These are phyloP conservation scores for Cardamine occulta DNA, from an alignment of 345 rosid species.

Conservation along the genomic window DNA sequence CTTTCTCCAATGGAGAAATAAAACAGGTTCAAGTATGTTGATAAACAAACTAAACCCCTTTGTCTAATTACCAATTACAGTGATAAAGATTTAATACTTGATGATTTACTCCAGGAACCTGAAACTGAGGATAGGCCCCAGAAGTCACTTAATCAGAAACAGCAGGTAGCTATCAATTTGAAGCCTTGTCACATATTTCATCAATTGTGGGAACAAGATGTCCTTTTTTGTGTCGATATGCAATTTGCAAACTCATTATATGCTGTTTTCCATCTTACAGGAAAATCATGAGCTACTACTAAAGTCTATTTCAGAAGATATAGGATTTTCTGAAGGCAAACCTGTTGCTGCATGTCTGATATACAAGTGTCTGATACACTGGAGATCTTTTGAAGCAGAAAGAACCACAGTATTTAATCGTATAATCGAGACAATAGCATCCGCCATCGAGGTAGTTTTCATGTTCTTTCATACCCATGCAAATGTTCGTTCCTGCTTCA, in stretches of 20 bases:
- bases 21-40: constrained; percentile 53
- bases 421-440: constrained; percentile 78
- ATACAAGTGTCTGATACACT: constrained; percentile 86
- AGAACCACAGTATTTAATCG: constrained; percentile 86
- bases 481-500: constrained; percentile 30
- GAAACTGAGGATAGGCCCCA: constrained; percentile 86
- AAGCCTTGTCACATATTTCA: constrained; percentile 21
- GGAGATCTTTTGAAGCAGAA: constrained; percentile 97
- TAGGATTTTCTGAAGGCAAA: constrained; percentile 84
- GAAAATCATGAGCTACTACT: constrained; percentile 88
- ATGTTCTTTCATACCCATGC: constrained; percentile 27
- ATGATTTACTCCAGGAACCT: constrained; percentile 49
- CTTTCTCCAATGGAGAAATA: constrained; percentile 66
- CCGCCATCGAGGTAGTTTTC: constrained; percentile 72
- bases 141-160: constrained; percentile 90
- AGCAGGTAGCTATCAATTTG: constrained; percentile 61
- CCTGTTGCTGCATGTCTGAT: constrained; percentile 94
- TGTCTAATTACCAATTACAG: constrained; percentile 28
- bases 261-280: constrained; percentile 49
- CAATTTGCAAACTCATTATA: constrained; percentile 24
- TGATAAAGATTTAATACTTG: constrained; percentile 45
- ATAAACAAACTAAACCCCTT: constrained; percentile 11
- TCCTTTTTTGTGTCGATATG: constrained; percentile 18
- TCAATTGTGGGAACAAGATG: neutral
- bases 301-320: constrained; percentile 80